phyloP scores from a whole-genome alignment of 2,329 filamentous ascomycete genomes.

The Incumbomyces lentus region DNA sequence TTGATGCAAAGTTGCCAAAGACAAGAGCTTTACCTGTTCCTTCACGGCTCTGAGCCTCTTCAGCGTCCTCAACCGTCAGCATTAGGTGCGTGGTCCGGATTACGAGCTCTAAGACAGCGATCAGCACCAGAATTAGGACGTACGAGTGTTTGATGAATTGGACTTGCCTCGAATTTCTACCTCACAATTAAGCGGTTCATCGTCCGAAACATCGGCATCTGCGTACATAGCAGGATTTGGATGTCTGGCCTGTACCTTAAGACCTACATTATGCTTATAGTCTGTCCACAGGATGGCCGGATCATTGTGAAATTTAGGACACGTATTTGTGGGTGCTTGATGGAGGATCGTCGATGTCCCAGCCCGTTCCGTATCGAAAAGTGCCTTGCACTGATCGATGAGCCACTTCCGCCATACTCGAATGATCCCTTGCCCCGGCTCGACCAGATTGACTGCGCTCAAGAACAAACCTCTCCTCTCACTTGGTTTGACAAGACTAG shows the following conservation, averaged over 20 bases:
- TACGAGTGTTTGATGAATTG: too few relatives aligned
- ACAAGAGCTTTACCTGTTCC: constrained; percentile 54
- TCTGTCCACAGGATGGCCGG: constrained; percentile 58
- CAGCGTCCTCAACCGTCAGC: constrained; percentile 54
- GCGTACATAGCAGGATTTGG: constrained; percentile 28
- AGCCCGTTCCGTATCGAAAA: constrained; percentile 17
- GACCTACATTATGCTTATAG: constrained; percentile 50
- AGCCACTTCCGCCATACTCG: constrained; percentile 68
- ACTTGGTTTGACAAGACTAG: constrained; percentile 58
- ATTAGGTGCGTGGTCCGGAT: constrained; percentile 55
- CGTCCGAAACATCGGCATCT: constrained; percentile 34
- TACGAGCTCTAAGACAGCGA: constrained; percentile 49
- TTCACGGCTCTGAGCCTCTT: constrained; percentile 46
- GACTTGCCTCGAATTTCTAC: constrained; percentile 59
- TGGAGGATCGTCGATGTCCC: constrained; percentile 3
- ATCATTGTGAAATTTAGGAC: constrained; percentile 12
- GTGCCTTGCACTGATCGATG: constrained; percentile 29
- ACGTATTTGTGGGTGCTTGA: constrained; percentile 18
- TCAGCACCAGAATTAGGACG: background rate
- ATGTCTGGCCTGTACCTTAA: constrained; percentile 56
- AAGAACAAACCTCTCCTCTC: constrained; percentile 52
- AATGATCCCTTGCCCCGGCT: constrained; percentile 46
- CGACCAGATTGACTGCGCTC: constrained; percentile 55
- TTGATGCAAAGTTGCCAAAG: constrained; percentile 25
- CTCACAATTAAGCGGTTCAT: constrained; percentile 58